Conservation (phyloP, 116 monocot species). For the Phalaenopsis hybrid region DNA sequence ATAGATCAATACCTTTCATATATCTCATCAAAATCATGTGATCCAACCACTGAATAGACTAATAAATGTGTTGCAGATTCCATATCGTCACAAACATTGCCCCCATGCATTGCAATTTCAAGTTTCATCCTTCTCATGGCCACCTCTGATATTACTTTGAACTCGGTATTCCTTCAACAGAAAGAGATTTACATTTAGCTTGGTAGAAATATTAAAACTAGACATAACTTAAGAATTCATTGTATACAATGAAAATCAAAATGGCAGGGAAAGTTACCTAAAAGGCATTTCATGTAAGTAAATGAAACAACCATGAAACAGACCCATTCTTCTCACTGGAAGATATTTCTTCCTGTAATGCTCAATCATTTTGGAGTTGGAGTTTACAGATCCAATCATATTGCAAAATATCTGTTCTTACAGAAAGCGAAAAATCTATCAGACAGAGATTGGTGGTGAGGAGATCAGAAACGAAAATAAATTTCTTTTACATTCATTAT, state of each 20-base stretch:
- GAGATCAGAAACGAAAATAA: background rate
- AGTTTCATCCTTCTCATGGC: constrained; percentile 68
- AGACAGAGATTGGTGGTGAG: background rate
- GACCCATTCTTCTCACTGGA: constrained; percentile 36
- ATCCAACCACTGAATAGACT: constrained; percentile 26
- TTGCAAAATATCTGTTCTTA: constrained; percentile 56
- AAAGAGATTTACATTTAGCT: constrained; percentile 10
- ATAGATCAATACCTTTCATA: constrained; percentile 49
- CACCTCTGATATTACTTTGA: constrained; percentile 55
- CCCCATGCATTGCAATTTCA: constrained; percentile 63
- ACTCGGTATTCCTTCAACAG: constrained; percentile 49
- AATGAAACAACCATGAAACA: constrained; percentile 63
- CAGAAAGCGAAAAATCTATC: background rate
- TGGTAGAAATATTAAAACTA: background rate
- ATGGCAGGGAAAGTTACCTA: constrained; percentile 18
- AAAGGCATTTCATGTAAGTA: constrained; percentile 39
- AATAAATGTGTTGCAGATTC: constrained; percentile 68
- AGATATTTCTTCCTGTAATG: constrained; percentile 65
- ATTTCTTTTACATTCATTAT: background rate
- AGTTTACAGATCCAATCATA: constrained; percentile 36
- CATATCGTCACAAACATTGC: constrained; percentile 54
- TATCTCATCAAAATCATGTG: constrained; percentile 46
- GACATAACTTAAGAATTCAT: background rate
- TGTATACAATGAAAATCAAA: background rate
- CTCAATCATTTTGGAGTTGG: constrained; percentile 22